phyloP scores from a whole-genome alignment of 345 rosid genomes.

The Brassica carinata region DNA sequence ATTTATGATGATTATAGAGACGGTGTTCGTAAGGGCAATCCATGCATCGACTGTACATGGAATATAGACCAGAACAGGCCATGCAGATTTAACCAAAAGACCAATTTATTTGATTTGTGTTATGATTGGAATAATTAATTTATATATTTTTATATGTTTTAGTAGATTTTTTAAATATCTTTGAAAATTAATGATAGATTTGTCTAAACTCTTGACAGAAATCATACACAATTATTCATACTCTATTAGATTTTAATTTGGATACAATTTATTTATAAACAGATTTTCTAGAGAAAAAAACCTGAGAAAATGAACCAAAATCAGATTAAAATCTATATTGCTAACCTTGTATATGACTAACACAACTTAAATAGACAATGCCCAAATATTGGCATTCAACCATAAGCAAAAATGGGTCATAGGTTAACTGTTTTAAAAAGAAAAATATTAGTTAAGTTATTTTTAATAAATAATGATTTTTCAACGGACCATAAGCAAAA shows the following conservation, averaged over 20 bases:
- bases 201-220: too few species aligned
- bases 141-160: not conserved
- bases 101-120: too few species aligned
- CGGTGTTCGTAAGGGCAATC: not conserved
- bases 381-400: not conserved
- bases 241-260: not conserved
- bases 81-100: slow-evolving; percentile 6
- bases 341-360: not conserved
- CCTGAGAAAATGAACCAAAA: not conserved
- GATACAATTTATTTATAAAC: not conserved
- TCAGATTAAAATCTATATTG: not conserved
- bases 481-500: too few species aligned
- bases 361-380: not conserved
- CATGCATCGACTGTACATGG: slow-evolving; percentile 12
- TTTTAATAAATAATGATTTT: too few species aligned
- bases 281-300: not conserved
- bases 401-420: not conserved
- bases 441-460: too few species aligned
- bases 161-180: too few species aligned
- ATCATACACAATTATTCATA: too few species aligned
- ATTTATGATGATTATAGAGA: slow-evolving; percentile 6
- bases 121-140: too few species aligned
- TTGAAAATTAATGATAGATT: too few species aligned
- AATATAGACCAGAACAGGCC: slow-evolving; percentile 1
- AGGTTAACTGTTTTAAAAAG: too few species aligned